Evolutionary conservation across 2,329 filamentous ascomycete genomes (phyloP).

Genomic region (Fusarium oxysporum): DNA sequence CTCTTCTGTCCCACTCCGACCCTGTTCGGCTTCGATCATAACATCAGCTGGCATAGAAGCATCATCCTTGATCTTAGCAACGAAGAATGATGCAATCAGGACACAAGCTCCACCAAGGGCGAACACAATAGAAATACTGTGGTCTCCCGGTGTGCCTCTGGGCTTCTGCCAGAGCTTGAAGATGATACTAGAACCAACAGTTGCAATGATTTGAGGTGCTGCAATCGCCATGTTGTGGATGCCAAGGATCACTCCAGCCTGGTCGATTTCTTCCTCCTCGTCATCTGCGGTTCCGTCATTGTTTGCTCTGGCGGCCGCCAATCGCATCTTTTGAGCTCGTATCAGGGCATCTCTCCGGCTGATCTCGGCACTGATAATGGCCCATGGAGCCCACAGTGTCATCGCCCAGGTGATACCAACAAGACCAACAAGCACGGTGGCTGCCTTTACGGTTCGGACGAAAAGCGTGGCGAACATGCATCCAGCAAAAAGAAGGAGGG

Average conservation of each 20-base stretch:
- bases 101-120: constrained; percentile 85
- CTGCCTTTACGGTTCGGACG: constrained; percentile 76
- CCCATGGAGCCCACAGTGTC: constrained; percentile 94
- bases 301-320: constrained; percentile 23
- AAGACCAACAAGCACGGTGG: constrained; percentile 81
- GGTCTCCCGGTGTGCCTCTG: constrained; percentile 83
- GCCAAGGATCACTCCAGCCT: constrained; percentile 90
- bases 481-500: constrained; percentile 83
- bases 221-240: constrained; percentile 97
- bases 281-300: constrained; percentile 36
- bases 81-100: constrained; percentile 79
- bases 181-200: constrained; percentile 83
- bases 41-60: constrained; percentile 52
- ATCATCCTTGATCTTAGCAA: constrained; percentile 74
- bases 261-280: constrained; percentile 70
- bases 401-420: constrained; percentile 94
- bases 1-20: constrained; percentile 52
- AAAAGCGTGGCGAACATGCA: constrained; percentile 88
- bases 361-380: constrained; percentile 93
- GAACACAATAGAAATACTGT: constrained; percentile 87
- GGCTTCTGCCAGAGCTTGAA: constrained; percentile 91
- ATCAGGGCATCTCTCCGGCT: constrained; percentile 77
- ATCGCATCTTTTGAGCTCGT: constrained; percentile 53
- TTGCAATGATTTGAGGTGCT: constrained; percentile 90
- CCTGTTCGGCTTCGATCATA: constrained; percentile 58